Conservation (phyloP, 2,329 filamentous ascomycete genomes). For the Penicillium decumbens region DNA sequence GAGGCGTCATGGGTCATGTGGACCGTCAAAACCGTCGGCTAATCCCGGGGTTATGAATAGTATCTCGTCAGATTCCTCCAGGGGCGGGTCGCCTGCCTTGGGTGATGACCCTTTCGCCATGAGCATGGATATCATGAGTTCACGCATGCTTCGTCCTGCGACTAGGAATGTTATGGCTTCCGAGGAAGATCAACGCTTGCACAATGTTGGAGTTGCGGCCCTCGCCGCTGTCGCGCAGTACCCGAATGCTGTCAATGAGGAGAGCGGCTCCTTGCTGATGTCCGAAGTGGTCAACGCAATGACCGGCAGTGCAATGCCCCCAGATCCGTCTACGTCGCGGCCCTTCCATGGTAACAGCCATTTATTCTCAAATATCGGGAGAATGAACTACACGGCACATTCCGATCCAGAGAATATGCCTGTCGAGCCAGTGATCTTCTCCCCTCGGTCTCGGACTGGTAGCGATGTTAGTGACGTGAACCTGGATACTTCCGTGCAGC, state of each 20-base stretch:
- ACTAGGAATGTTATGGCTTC: conserved; percentile 9
- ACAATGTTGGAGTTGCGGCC: conserved; percentile 26
- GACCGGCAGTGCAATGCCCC: conserved; percentile 8
- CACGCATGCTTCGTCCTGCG: not conserved
- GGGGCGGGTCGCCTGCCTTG: not conserved
- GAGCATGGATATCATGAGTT: conserved; percentile 2
- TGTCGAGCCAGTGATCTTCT: conserved; percentile 18
- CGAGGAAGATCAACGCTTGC: conserved; percentile 18
- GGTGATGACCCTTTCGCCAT: conserved; percentile 4
- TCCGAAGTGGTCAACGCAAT: conserved; percentile 30
- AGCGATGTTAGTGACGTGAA: conserved; percentile 15
- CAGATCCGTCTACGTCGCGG: not conserved
- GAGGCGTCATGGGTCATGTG: conserved; percentile 21
- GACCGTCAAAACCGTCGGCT: conserved; percentile 9
- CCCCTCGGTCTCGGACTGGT: conserved; percentile 15
- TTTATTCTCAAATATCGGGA: not conserved
- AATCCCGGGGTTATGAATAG: conserved; percentile 18
- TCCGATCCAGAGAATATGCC: conserved; percentile 1
- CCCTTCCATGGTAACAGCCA: not conserved
- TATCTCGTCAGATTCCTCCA: conserved; percentile 3
- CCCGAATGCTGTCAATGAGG: conserved; percentile 20
- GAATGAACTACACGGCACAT: conserved; percentile 1
- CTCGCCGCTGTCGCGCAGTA: conserved; percentile 30
- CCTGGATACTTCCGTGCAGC: conserved; percentile 19
- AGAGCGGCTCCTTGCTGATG: conserved; percentile 18